phyloP scores from a whole-genome alignment of 2,329 filamentous ascomycete genomes.

The Fusarium buharicum region DNA sequence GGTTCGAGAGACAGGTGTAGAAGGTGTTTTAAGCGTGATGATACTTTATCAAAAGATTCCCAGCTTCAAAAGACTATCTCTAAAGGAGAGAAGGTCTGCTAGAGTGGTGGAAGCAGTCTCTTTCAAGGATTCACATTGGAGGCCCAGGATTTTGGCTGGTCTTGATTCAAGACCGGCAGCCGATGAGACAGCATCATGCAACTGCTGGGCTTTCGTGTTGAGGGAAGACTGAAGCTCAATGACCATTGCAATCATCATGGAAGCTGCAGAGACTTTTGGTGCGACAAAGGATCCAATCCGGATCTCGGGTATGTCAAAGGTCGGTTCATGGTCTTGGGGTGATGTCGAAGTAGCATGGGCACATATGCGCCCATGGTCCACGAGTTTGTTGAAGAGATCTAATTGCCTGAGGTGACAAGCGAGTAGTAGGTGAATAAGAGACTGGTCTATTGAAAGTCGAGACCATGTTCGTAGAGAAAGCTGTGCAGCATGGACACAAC shows the following conservation, averaged over 20 bases:
- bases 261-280: slow-evolving; percentile 47
- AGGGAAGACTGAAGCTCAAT: slow-evolving; percentile 47
- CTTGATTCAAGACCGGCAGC: slow-evolving; percentile 16
- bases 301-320: slow-evolving; percentile 54
- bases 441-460: slow-evolving; percentile 45
- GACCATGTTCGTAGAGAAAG: slow-evolving; percentile 25
- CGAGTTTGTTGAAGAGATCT: slow-evolving; percentile 52
- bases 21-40: too few relatives aligned
- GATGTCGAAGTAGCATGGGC: slow-evolving; percentile 44
- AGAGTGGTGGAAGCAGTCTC: slow-evolving; percentile 37
- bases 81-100: slow-evolving; percentile 20
- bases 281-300: slow-evolving; percentile 54
- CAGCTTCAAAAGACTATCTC: slow-evolving; percentile 20
- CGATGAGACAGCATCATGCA: slow-evolving; percentile 19
- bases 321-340: slow-evolving; percentile 45
- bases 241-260: slow-evolving; percentile 49
- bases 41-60: slow-evolving; percentile 22
- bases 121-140: slow-evolving; percentile 46
- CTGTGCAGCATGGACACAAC: slow-evolving; percentile 49
- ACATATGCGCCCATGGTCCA: slow-evolving; percentile 49
- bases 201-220: slow-evolving; percentile 23
- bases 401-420: slow-evolving; percentile 53
- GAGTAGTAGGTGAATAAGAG: slow-evolving; percentile 52
- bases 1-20: too few relatives aligned
- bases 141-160: slow-evolving; percentile 36